Base-by-base conservation (phyloP, 768 basidiomycete species). In the Boletus insuetus region DNA sequence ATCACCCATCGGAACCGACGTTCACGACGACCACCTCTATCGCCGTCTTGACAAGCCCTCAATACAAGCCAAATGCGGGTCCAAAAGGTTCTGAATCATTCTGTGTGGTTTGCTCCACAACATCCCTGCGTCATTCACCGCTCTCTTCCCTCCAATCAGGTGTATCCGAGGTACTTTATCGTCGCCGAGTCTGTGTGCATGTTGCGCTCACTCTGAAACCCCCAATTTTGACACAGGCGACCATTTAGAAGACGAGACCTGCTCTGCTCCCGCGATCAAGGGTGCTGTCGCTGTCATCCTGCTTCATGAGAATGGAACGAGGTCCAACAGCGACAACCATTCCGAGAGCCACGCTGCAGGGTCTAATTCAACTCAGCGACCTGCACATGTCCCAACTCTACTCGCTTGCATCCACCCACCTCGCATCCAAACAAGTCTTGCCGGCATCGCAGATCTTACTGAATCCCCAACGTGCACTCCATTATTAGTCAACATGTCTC, bases 281-380 rank as follows among this genome's bases (percentile, higher is more conserved):
- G 64, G 64, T 58, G 56, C 54, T 58, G 53, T 64, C 58, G 49
- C 49, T 46, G 56, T 58, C 60, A 56, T 48, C 46, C 50, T 46
- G 48, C 62, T 64, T 61, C 60, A 69, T 60, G 62, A 58, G 58
- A 68, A 68, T 68, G 67, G 67, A 68, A 69, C 60, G 57, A 58
- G 57, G 64, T 49, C 58, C 51, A 42, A 38, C 52, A 49, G n/a
- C n/a, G n/a, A 42, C 58, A 58, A 59, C 60, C 60, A 55, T 46
- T 60, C 49, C 54, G 66, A 44, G 54, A 40, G 51, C 58, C 66
- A 68, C 47, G 58, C 59, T 55, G 47, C 64, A 67, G 66, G 66
- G 64, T 66, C 59, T 55, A 42, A 47, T 63, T 65, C 58, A 49
- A 54, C 61, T 59, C 66, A 67, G 64, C 64, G 66, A 58, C 55